Evolutionary conservation across 2,329 filamentous ascomycete genomes (phyloP), one percentile per base, ranked within the genome.

Genomic region (Nemania serpens): DNA sequence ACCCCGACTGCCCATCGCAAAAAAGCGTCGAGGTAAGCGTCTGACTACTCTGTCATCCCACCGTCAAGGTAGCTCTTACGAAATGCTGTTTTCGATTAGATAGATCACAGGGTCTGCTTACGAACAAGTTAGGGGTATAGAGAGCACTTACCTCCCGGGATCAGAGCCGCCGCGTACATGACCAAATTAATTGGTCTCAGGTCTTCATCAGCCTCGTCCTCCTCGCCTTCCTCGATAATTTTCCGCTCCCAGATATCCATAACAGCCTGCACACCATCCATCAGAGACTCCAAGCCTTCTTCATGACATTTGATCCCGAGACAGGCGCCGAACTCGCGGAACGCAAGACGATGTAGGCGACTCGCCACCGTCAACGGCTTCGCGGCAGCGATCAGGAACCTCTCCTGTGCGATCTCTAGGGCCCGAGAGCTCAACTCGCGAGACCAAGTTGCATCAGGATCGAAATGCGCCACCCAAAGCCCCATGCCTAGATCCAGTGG

Each of bases 161-260:
- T 77, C 64, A 86, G 65, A 36, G 82, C 82, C 4, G 82, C 75
- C 13, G 83, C 81, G 73, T 84, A 85, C 83, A 86, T 86, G 41
- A 82, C 82, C 20, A 77, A 71, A 4, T 82, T 84, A 42, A 86
- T 86, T 0, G 83, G 82, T 46, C 75, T 73, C 64, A 86, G 66
- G 47, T 82, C 81, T 20, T 73, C 72, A 2, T 71, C 68, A 1
- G 62, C 63, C 17, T 69, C 64, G 4, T 76, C 69, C 45, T 47
- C 41, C 1, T 1, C n/a, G 39, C 39, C n/a, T 42, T 46, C 43
- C 10, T 55, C 20, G 3, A 22, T 13, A 77, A 73, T 1, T 45
- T 55, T 54, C 76, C 70, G 18, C 73, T 45, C 42, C 56, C 56
- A 59, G 0, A 59, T 49, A n/a, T 54, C 25, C 22, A 59, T 6